Base-by-base conservation (phyloP, 1,284 basidiomycete species). In the Irpex rosettiformis region DNA sequence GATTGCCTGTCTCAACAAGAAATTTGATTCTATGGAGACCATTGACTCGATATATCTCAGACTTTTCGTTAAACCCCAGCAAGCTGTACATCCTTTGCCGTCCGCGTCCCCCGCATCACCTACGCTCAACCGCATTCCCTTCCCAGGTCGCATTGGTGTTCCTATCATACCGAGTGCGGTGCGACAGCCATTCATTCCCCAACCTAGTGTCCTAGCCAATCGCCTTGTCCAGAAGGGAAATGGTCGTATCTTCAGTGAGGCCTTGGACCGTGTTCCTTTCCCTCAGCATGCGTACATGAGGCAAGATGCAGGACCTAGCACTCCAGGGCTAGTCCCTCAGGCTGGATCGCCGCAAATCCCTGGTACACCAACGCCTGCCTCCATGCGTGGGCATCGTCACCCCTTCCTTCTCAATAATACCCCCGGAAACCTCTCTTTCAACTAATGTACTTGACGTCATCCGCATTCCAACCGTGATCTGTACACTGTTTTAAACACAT, bases 31-130 rank as follows among this genome's bases (percentile, higher is more conserved):
- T 22, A 25, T 58, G 5, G 37, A 25, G 18, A 40, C 42, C 16
- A 30, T 58, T 11, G 42, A 58, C 52, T 22, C 33, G 22, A 10
- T 42, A 18, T 58, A 58, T 22, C 57, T 52, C 2, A 30, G 49
- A 13, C 21, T 57, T 2, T 49, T 57, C 21, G 48, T 57, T 10
- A 27, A 16, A 47, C 45, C 55, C 18, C 55, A 28, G 21, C 27
- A n/a, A 37, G 49, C 33, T 37, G 33, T 16, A 16, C 33, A 37
- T 8, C 33, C 33, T 37, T 37, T 16, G 33, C 2, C 33, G 10
- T 16, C 33, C 4, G 33, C 33, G 16, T 37, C 30, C 10, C 30
- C 30, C 16, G 30, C 42, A 16, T 45, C 43, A 18, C 43, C 43
- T 18, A 37, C 33, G 43, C n/a, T 18, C 43, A 45, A 45, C 43